Evolutionary conservation across 768 basidiomycete genomes (phyloP).

Genomic region (Pleurotus pulmonarius): DNA sequence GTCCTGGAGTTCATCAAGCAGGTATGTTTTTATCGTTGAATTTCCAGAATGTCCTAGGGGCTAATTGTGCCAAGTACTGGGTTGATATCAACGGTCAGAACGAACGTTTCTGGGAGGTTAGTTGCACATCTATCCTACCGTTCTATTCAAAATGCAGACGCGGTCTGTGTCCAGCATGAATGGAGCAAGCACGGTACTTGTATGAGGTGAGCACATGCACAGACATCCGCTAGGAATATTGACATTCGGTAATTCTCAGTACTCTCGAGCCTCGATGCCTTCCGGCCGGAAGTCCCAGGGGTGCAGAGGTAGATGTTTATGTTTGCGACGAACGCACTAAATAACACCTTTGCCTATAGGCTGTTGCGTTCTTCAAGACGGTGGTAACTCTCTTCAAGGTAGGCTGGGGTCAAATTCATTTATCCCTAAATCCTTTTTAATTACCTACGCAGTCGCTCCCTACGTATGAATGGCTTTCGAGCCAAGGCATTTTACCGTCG

Average conservation of each 20-base stretch:
- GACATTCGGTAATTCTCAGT: constrained; percentile 25
- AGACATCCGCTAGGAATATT: no score
- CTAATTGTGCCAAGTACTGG: constrained; percentile 42
- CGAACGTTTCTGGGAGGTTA: constrained; percentile 68
- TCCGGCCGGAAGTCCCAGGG: constrained; percentile 44
- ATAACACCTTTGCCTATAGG: constrained; percentile 30
- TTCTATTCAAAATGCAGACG: background rate
- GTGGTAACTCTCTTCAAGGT: constrained; percentile 46
- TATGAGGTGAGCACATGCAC: constrained; percentile 30
- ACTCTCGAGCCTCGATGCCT: constrained; percentile 61
- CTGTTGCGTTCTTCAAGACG: constrained; percentile 64
- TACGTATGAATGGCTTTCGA: constrained; percentile 68
- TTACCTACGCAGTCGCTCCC: constrained; percentile 45
- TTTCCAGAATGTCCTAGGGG: background rate
- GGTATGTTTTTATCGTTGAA: constrained; percentile 16
- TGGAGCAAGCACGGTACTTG: constrained; percentile 69
- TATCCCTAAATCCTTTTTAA: no score
- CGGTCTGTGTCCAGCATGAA: constrained; percentile 46
- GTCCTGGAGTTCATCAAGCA: constrained; percentile 57
- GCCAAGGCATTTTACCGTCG: constrained; percentile 70
- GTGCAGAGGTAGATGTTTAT: constrained; percentile 46
- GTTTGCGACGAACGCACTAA: background rate
- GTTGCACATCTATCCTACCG: constrained; percentile 8
- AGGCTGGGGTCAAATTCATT: constrained; percentile 1
- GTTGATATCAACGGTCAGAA: constrained; percentile 55